Evolutionary conservation across 1,284 basidiomycete genomes (phyloP), one percentile per base, ranked within the genome.

Genomic region (Ustilago curta): DNA sequence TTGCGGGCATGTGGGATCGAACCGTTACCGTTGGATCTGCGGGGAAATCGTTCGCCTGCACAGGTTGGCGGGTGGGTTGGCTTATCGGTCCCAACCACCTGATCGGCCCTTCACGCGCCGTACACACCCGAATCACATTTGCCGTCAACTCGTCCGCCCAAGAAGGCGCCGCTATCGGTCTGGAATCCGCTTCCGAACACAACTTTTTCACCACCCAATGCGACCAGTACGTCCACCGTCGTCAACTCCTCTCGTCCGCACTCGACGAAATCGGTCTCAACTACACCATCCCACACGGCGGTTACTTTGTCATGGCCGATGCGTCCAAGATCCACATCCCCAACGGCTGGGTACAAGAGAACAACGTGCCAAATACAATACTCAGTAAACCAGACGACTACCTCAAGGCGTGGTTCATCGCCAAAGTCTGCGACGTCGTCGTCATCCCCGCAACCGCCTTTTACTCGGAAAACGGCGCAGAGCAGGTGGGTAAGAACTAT

Each of bases 11-110:
- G 94, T 99, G 95, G 95, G 93, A 98, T 76, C 91, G 93, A 43
- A 94, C 93, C 0, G 88, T 94, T 57, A 93, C 93, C 2, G 90
- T 94, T 45, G 90, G 91, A 27, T 93, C 91, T 9, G 93, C 91
- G 12, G 92, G 92, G 74, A 81, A 86, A 88, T 91, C 93, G n/a
- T 99, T 99, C 85, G 93, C 96, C 18, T 94, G 94, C 8, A 99
- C 97, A 1, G 97, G 97, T 25, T 99, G 96, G 96, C 91, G 97
- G 62, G 90, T 99, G 25, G 97, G 96, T 60, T 99, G 95, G 95
- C 89, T 95, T 14, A 91, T 99, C 72, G 97, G 92, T 7, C 93
- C 94, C 5, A 84, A 89, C 23, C 90, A 90, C 42, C 92, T 99
- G 78, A 92, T 97, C 62, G 88, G 88, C 39, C 94, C 96, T 1